Percentiles rank a stretch among this genome's conserved stretches.
Conservation (phyloP, 352 stramenopile genomes). For the Globisporangium polare region DNA sequence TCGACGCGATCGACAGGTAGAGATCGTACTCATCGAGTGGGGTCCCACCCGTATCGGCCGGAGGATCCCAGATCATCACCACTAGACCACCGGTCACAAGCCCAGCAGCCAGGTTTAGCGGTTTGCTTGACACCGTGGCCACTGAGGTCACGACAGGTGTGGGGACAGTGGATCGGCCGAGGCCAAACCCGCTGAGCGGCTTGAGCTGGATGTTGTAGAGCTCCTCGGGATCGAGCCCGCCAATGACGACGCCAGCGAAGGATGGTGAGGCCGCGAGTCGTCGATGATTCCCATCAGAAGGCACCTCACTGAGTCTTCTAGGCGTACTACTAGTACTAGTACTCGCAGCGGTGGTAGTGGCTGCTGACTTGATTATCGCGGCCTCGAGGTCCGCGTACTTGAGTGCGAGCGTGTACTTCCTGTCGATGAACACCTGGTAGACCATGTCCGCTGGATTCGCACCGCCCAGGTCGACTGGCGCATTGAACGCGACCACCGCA, state of each 20-base stretch:
- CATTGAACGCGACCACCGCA: constrained; percentile 42
- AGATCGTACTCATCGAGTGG: constrained; percentile 36
- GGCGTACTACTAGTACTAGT: not conserved
- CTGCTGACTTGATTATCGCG: not conserved
- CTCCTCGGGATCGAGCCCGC: constrained; percentile 40
- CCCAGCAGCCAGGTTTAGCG: constrained; percentile 16
- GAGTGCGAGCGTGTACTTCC: constrained; percentile 30
- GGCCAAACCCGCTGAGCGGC: constrained; percentile 29
- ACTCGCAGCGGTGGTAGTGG: not conserved
- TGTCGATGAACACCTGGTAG: constrained; percentile 49
- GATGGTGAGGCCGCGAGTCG: constrained; percentile 6
- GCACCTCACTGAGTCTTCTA: constrained; percentile 10
- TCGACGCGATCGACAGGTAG: constrained; percentile 16
- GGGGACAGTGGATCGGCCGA: constrained; percentile 19
- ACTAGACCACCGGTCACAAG: constrained; percentile 34
- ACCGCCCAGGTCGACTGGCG: constrained; percentile 51
- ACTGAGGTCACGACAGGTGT: constrained; percentile 26
- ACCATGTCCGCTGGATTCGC: constrained; percentile 26
- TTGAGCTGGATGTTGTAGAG: constrained; percentile 53
- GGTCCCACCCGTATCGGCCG: constrained; percentile 40
- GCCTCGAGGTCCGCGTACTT: constrained; percentile 22
- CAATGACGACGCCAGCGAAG: constrained; percentile 24
- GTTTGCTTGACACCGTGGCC: constrained; percentile 29
- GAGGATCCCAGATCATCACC: constrained; percentile 30
- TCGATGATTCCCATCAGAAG: not conserved